phyloP scores from a whole-genome alignment of 495 filamentous ascomycete species.

The Talaromyces liani region DNA sequence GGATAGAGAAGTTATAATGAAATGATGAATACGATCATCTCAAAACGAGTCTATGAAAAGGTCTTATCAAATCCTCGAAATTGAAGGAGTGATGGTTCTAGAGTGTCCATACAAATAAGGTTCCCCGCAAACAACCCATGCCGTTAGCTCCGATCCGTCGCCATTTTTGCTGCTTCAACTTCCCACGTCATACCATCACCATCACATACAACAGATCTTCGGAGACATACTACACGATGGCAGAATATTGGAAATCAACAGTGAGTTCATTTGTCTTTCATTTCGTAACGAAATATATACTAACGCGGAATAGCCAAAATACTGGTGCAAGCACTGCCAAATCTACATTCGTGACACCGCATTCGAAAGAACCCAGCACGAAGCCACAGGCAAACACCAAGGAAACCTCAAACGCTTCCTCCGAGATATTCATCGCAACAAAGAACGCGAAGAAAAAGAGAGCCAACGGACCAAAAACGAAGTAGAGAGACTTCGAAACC shows the following conservation, averaged over 20 bases:
- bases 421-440: conserved; percentile 72
- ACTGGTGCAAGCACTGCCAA: conserved; percentile 98
- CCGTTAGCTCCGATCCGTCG: background rate
- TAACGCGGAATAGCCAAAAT: conserved; percentile 53
- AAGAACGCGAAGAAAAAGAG: conserved; percentile 70
- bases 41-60: background rate
- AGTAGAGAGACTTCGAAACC: conserved; percentile 75
- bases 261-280: conserved; percentile 29
- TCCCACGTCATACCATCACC: background rate
- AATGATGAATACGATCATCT: background rate
- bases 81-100: background rate
- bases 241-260: conserved; percentile 99
- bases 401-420: conserved; percentile 82
- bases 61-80: background rate
- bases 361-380: conserved; percentile 84
- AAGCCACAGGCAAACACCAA: conserved; percentile 84
- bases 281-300: conserved; percentile 6
- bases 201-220: background rate
- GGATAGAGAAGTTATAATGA: conserved; percentile 46
- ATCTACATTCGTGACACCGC: conserved; percentile 87
- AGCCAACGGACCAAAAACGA: conserved; percentile 77
- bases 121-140: background rate
- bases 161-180: conserved; percentile 1
- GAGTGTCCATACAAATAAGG: background rate
- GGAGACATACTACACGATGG: conserved; percentile 46